Evolutionary conservation across 1,139 yeast genomes (phyloP).

Genomic region (Blastobotrys malaysiensis): DNA sequence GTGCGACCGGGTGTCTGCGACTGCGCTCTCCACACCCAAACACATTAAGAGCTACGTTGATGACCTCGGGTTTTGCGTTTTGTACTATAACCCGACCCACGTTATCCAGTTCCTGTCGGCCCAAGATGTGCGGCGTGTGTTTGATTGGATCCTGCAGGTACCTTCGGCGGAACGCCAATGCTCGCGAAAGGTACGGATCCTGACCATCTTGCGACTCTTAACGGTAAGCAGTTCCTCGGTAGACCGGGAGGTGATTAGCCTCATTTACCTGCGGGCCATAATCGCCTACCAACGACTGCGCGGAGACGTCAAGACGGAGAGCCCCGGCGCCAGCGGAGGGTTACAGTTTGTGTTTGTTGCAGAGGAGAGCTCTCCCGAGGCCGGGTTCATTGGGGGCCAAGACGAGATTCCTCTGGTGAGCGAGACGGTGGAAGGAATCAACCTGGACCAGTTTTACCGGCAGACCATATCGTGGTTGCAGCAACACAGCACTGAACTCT

Average conservation of each 20-base stretch:
- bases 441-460: not conserved
- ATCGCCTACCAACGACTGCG: not conserved
- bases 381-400: not conserved
- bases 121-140: not conserved
- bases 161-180: not conserved
- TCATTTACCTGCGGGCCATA: not conserved
- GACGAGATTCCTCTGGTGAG: not conserved
- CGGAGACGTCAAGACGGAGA: not conserved
- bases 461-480: not conserved
- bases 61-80: not conserved
- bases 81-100: not conserved
- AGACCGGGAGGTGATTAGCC: not conserved
- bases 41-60: not conserved
- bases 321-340: not conserved
- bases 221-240: not conserved
- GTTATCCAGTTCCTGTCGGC: not conserved
- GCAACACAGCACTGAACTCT: not conserved
- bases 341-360: not conserved
- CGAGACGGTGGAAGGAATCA: not conserved
- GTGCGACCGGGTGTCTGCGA: not conserved
- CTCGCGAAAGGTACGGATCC: not conserved
- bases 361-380: not conserved
- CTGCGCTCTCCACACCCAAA: not conserved
- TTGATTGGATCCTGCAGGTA: not conserved
- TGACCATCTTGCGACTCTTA: not conserved